Evolutionary conservation across 2,329 filamentous ascomycete genomes (phyloP), one percentile per base, ranked within the genome.

Genomic region (Aspergillus arachidicola): DNA sequence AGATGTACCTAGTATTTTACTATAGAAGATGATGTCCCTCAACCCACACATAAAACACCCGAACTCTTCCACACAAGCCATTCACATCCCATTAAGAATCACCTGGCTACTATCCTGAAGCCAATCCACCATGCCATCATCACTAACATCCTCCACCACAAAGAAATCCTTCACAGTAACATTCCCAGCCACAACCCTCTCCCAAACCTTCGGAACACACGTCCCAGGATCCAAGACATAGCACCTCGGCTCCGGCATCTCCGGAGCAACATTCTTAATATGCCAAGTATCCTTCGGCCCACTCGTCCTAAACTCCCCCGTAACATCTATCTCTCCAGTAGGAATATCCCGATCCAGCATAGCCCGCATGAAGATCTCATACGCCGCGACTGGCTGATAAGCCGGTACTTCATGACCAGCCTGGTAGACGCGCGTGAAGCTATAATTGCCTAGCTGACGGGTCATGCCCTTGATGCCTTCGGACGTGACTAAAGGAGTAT

Each of bases 371-470:
- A 87, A 87, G 50, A 87, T 82, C 63, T 83, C 76, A 58, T 83
- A 85, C 2, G 82, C 79, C 0, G 84, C 84, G 66, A 86, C 78
- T 0, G 85, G 85, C 68, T 87, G 84, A 67, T 86, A 87, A 0
- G 82, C 79, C 12, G 83, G 83, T 0, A 85, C 80, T 62, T 80
- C 75, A 63, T 84, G 82, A 5, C 82, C 82, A 2, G 82, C 80
- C 51, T 83, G 69, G 64, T 79, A 84, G 54, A 84, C 79, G 5
- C 82, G 79, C 1, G 78, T 74, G 70, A 83, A 85, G 0, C 81
- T 83, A 64, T 84, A 80, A 62, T 82, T 80, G 23, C 81, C 80
- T 63, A 79, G 77, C 65, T 84, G 81, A 12, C 80, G 79, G 14
- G 83, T 81, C 59, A 76, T 69, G 23, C 82, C 82, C 26, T 82